These are phyloP conservation scores for Vitrella brassicaformis DNA, from an alignment of 73 alveolate species.

Conservation along the genomic window DNA sequence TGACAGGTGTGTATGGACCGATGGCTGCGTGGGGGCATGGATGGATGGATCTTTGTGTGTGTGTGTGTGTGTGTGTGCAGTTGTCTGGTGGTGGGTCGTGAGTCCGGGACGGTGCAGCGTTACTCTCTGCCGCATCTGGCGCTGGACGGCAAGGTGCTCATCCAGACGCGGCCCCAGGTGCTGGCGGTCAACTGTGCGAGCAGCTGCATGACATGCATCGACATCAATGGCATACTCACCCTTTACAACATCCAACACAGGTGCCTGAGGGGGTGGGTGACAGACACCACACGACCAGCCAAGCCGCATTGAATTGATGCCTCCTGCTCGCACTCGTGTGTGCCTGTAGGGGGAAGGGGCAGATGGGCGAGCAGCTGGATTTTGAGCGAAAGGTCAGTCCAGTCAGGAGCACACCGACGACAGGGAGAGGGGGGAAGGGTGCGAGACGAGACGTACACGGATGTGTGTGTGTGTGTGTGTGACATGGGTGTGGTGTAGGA, in stretches of 20 bases:
- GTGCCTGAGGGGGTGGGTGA: conserved; percentile 32
- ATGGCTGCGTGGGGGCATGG: not conserved
- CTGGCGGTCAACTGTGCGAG: conserved; percentile 56
- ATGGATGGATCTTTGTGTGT: not conserved
- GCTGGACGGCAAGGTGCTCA: conserved; percentile 48
- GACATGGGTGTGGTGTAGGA: conserved; percentile 47
- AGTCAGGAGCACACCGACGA: no score
- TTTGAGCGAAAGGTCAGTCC: conserved; percentile 22
- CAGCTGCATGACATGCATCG: conserved; percentile 60
- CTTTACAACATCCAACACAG: conserved; percentile 44
- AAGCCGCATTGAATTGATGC: no score
- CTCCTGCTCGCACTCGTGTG: no score
- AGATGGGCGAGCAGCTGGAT: conserved; percentile 20
- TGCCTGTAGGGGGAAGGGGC: not conserved
- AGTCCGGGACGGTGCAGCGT: conserved; percentile 70
- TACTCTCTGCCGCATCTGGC: conserved; percentile 72
- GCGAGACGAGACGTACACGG: no score
- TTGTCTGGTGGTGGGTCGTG: conserved; percentile 78
- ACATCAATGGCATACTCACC: conserved; percentile 56
- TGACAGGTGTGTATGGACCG: conserved; percentile 41
- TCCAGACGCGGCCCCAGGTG: conserved; percentile 52
- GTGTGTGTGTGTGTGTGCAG: not conserved
- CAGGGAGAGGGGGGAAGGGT: no score
- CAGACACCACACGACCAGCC: no score
- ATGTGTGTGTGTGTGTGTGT: not conserved